Evolutionary conservation across 805 yeast species (phyloP).

Genomic region (Ogataea polymorpha): DNA sequence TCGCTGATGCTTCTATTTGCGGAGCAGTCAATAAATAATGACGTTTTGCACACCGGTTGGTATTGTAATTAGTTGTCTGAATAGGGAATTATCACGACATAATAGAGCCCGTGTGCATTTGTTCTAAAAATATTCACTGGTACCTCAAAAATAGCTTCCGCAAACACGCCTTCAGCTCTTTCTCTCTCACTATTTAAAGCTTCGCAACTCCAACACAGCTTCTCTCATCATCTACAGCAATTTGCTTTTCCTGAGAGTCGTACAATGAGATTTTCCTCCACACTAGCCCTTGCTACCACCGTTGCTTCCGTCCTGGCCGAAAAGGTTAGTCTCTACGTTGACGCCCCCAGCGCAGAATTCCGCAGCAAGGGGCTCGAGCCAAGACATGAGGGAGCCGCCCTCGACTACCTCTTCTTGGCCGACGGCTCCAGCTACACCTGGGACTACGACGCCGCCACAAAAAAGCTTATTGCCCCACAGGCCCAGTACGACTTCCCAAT

Average conservation of each 20-base stretch:
- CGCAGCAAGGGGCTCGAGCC: constrained; percentile 31
- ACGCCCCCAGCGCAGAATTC: constrained; percentile 28
- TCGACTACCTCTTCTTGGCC: constrained; percentile 36
- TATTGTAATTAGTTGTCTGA: no score
- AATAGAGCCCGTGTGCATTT: background rate
- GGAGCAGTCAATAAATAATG: background rate
- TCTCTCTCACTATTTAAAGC: background rate
- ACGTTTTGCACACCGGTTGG: no score
- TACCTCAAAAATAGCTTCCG: background rate
- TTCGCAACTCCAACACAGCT: background rate
- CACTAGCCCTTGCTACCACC: constrained; percentile 14
- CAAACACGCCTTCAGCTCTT: background rate
- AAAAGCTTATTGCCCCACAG: background rate
- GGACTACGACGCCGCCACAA: constrained; percentile 18
- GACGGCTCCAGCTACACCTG: constrained; percentile 18
- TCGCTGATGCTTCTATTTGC: no score
- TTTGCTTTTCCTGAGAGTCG: background rate
- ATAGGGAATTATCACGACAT: no score
- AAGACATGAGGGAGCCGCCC: constrained; percentile 45
- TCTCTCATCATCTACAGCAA: background rate
- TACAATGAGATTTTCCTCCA: constrained; percentile 17
- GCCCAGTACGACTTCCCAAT: background rate
- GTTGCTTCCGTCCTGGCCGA: constrained; percentile 16
- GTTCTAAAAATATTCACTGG: background rate
- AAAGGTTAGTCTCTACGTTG: constrained; percentile 24